Base-by-base conservation (phyloP, 1,284 basidiomycete species). In the Austropuccinia psidii region DNA sequence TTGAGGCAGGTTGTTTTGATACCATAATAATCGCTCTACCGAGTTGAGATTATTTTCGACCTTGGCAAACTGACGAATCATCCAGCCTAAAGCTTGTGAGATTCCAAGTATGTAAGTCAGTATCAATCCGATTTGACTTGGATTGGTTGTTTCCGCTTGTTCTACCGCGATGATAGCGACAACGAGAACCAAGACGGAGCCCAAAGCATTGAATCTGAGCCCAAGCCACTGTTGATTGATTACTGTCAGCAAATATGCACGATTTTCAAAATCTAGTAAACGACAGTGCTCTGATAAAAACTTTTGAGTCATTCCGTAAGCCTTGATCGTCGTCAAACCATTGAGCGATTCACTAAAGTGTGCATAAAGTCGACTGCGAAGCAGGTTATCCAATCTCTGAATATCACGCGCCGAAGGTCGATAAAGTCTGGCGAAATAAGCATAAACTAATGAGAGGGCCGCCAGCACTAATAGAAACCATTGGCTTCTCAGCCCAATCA, bases 1-100 rank as follows among this genome's bases (percentile, higher is more conserved):
- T 73, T 77, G 75, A 17, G n/a, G 24, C 41, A 49, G 13, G 33
- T 62, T 43, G 24, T 43, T 47, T 27, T 39, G 27, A 35, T 65
- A 65, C n/a, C 33, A 24, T n/a, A 65, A n/a, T 9, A 68, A 35
- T 4, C 65, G 49, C 81, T 95, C 92, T 4, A 93, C 90, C 29
- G 88, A 88, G 80, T 93, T 93, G 89, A 94, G 93, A 80, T 93
- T 86, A 80, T 94, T 93, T 81, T 94, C 90, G 17, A 92, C 87
- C 78, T 93, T 90, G 13, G 45, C 31, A 33, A 33, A 21, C 27
- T 50, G 19, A 15, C 62, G 31, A 5, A 50, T 45, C 43, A 65
- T 19, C 39, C 39, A 65, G 19, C n/a, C 33, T 2, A 65, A 35
- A n/a, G 62, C 24, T 33, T 65, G 62, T 17, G 43, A 27, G n/a